Evolutionary conservation across 768 basidiomycete species (phyloP), one percentile per base, ranked within the genome.

Genomic region (Stropharia rugosoannulata): DNA sequence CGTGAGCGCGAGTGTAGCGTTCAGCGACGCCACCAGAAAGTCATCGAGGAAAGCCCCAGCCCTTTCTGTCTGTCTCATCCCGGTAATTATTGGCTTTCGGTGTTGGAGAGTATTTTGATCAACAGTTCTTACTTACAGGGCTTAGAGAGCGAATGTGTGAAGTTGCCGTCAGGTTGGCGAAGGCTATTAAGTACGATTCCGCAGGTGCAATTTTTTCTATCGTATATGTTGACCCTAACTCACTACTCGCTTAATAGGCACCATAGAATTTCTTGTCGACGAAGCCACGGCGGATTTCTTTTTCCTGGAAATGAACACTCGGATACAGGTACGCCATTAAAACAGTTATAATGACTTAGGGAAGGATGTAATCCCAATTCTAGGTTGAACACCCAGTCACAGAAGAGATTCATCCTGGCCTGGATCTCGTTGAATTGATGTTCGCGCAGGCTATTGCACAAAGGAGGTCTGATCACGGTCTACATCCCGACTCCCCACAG

Each of bases 231-330:
- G 22, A 15, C 37, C 5, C 16, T n/a, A 37, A 15, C 39, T 41
- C 4, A 32, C 6, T 18, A 19, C 48, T 18, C 10, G n/a, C 13
- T 43, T 36, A 32, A 32, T n/a, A 80, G 87, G 85, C 3, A 89
- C 86, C 0, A 79, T 89, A 13, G 88, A 90, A 62, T 89, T 84
- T 64, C 71, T 88, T 5, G 81, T 85, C 5, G 79, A 85, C 58
- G 75, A 83, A 42, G 52, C 68, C 0, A 80, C 80, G 0, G 78
- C 74, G 0, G 62, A 73, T 1, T 87, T 85, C 68, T 87, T 76
- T 70, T 90, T 89, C 57, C 73, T 90, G 11, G 87, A 90, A 66
- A 83, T 89, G 81, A 89, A 90, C 58, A 84, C 84, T 0, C 76
- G 86, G 8, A 79, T 87, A 43, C 84, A 86, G 63, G 83, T 76